Conservation (phyloP, 1,284 basidiomycete species). For the Leccinum subspadiceum region DNA sequence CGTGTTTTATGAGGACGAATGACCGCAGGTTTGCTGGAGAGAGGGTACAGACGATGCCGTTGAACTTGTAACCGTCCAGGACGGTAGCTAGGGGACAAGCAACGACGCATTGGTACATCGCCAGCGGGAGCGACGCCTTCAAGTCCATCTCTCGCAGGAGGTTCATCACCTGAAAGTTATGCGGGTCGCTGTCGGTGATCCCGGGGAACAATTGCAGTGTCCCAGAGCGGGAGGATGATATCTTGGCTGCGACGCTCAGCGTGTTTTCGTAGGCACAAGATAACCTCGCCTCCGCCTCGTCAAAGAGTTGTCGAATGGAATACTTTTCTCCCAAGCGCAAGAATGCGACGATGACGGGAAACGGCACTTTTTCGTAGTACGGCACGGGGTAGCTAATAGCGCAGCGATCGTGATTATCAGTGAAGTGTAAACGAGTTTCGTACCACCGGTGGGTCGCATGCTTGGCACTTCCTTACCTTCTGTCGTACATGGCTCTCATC, state of each 20-base stretch:
- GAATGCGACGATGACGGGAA: constrained; percentile 13
- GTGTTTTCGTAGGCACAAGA: not conserved
- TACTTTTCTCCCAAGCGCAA: constrained; percentile 26
- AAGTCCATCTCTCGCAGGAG: constrained; percentile 15
- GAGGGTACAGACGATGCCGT: constrained; percentile 1
- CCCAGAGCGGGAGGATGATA: constrained; percentile 2
- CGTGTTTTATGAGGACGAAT: constrained; percentile 9
- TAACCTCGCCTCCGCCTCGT: constrained; percentile 15
- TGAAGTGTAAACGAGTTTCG: not conserved
- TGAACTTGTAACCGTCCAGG: constrained; percentile 11
- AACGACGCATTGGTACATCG: constrained; percentile 14
- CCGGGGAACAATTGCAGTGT: constrained; percentile 1
- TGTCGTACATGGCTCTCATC: constrained; percentile 19
- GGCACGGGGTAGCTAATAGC: constrained; percentile 11
- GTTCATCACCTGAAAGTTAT: constrained; percentile 23
- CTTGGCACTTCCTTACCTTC: constrained; percentile 10
- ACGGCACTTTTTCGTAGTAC: constrained; percentile 1
- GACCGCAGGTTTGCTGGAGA: constrained; percentile 9
- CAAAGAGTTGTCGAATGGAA: constrained; percentile 9
- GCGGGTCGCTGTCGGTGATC: constrained; percentile 12
- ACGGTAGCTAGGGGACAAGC: constrained; percentile 8
- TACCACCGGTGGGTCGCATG: not conserved
- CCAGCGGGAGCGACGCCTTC: constrained; percentile 11
- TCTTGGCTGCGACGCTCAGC: constrained; percentile 5
- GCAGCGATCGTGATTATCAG: not conserved